Evolutionary conservation across 164 flowering plant species (phyloP).

Genomic region (Stephania cephalantha): DNA sequence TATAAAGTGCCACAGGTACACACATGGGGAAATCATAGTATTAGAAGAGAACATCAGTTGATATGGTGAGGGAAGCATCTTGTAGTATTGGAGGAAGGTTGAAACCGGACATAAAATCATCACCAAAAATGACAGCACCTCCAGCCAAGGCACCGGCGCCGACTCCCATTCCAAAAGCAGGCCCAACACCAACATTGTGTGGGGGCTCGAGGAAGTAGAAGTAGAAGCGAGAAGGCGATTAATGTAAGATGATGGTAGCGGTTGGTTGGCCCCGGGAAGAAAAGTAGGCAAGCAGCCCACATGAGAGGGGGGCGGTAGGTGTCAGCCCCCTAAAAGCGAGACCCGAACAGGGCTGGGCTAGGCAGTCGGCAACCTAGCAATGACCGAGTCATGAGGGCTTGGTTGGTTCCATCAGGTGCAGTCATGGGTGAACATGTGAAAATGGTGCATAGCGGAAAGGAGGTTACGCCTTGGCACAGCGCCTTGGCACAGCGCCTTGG

Average conservation of each 20-base stretch:
- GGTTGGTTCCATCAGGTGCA: too few species aligned
- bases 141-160: constrained; percentile 81
- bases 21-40: neutral
- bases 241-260: constrained; percentile 26
- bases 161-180: constrained; percentile 42
- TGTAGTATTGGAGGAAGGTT: constrained; percentile 32
- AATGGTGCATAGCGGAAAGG: too few species aligned
- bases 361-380: too few species aligned
- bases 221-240: constrained; percentile 28
- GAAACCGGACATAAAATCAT: constrained; percentile 73
- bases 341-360: too few species aligned
- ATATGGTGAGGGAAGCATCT: constrained; percentile 19
- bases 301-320: constrained; percentile 63
- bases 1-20: too few species aligned
- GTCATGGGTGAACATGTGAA: too few species aligned
- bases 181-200: neutral
- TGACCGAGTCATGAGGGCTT: too few species aligned
- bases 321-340: too few species aligned
- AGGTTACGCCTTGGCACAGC: too few species aligned
- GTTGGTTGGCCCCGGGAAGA: constrained; percentile 34
- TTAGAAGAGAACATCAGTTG: constrained; percentile 21
- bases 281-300: constrained; percentile 57
- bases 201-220: constrained; percentile 28
- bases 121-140: constrained; percentile 74
- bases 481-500: too few species aligned